Conservation (phyloP, 257 asterid species). For the Nicotiana tabacum region DNA sequence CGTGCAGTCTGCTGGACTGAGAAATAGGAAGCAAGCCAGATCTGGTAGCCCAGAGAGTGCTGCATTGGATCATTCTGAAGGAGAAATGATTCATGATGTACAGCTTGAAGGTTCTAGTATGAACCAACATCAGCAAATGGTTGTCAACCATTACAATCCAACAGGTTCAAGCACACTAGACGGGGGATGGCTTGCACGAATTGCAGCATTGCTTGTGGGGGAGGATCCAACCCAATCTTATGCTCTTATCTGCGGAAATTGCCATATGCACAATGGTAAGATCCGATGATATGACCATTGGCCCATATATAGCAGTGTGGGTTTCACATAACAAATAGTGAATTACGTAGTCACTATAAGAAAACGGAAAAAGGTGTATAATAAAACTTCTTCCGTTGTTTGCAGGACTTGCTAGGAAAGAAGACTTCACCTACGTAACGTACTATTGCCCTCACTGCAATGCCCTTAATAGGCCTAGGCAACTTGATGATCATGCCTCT, state of each 20-base stretch:
- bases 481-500: constrained; percentile 31
- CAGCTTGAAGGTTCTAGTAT: constrained; percentile 28
- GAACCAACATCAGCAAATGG: constrained; percentile 43
- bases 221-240: constrained; percentile 77
- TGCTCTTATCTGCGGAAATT: constrained; percentile 79
- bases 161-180: constrained; percentile 32
- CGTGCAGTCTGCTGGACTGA: constrained; percentile 45
- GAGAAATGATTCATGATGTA: constrained; percentile 26
- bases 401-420: constrained; percentile 88
- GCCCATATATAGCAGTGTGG: background rate
- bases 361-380: background rate
- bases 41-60: constrained; percentile 25
- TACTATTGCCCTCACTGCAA: constrained; percentile 92
- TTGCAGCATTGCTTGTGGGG: constrained; percentile 85
- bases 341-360: background rate
- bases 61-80: constrained; percentile 26
- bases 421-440: constrained; percentile 64
- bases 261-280: constrained; percentile 76
- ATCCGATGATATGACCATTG: background rate
- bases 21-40: constrained; percentile 48
- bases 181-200: constrained; percentile 72
- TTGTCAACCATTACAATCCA: constrained; percentile 58
- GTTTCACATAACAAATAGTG: background rate
- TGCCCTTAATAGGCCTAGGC: constrained; percentile 62
- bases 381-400: constrained; percentile 6